phyloP scores from a whole-genome alignment of 331 rosid genomes.

The Phaseolus coccineus region DNA sequence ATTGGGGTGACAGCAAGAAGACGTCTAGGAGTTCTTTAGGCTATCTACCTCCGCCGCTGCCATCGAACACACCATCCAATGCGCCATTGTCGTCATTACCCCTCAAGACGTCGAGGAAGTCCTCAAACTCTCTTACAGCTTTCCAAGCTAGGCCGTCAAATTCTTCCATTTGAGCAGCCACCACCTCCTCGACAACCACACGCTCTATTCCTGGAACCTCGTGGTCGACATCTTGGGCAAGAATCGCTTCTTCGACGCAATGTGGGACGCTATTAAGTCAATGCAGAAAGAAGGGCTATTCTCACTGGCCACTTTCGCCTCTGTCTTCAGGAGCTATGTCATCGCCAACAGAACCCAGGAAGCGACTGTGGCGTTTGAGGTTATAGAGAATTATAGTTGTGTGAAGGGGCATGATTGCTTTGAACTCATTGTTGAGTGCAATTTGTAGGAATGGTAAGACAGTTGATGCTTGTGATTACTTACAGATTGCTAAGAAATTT shows the following conservation, averaged over 20 bases:
- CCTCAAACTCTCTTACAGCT: slow-evolving; percentile 66
- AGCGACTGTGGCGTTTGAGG: slow-evolving; percentile 58
- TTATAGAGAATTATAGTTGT: slow-evolving; percentile 60
- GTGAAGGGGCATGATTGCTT: slow-evolving; percentile 53
- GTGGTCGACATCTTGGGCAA: slow-evolving; percentile 71
- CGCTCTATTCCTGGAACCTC: slow-evolving; percentile 75
- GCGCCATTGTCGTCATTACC: slow-evolving; percentile 46
- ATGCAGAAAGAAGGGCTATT: slow-evolving; percentile 58
- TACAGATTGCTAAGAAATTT: slow-evolving; percentile 52
- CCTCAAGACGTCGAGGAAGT: slow-evolving; percentile 65
- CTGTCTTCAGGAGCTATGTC: slow-evolving; percentile 64
- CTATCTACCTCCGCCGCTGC: slow-evolving; percentile 39
- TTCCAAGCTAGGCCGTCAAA: slow-evolving; percentile 63
- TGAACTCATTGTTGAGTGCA: slow-evolving; percentile 70
- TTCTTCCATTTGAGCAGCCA: slow-evolving; percentile 74
- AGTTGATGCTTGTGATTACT: slow-evolving; percentile 55
- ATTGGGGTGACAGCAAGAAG: no score
- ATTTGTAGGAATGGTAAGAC: slow-evolving; percentile 66
- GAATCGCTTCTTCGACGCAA: slow-evolving; percentile 61
- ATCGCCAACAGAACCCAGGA: slow-evolving; percentile 48
- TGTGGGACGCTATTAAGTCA: slow-evolving; percentile 78
- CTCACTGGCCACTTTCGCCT: slow-evolving; percentile 70
- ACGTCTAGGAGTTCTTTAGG: no score
- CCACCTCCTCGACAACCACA: slow-evolving; percentile 60
- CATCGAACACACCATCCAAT: slow-evolving; percentile 53